Evolutionary conservation across 306 rosid genomes (phyloP), one percentile per base, ranked within the genome.

Genomic region (Prunus mira): DNA sequence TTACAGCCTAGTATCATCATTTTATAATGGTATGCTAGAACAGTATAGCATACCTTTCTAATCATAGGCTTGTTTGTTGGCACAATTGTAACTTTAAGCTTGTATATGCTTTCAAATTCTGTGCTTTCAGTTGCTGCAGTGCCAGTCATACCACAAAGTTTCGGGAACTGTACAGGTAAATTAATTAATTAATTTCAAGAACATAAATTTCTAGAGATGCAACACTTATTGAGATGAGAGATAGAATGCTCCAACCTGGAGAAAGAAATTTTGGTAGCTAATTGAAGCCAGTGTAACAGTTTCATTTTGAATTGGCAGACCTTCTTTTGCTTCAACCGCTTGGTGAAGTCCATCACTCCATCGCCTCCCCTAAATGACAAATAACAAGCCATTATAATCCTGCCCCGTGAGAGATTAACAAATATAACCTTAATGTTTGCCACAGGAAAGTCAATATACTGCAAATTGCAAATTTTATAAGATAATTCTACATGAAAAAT

Each of bases 331-430:
- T 91, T 95, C 98, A 71, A 95, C 97, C 54, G 98, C 98, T 86
- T 95, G 98, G 87, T 92, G 98, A 83, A 95, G 97, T 78, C 98
- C 97, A 72, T 95, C 98, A 85, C 98, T 95, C 98, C 98, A 95
- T 85, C 97, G 84, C 88, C 98, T 89, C 75, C 97, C 98, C 98
- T 95, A 82, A 64, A 82, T 64, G 60, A 73, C 67, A 69, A 69
- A 79, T 15, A 74, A 41, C 47, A 46, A 78, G 45, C 68, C 22
- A 81, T 78, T 56, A 51, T 67, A 75, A 64, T 25, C 76, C 70
- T 70, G 51, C 78, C 72, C 69, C 69, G 13, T 80, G 67, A 76
- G 79, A 66, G 49, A 79, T 67, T 79, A 60, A 70, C 27, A 80
- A 79, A 41, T 65, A 52, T 73, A 74, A 65, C 43, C 47, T 28